Evolutionary conservation across 495 filamentous ascomycete genomes (phyloP).

Genomic region (Emericellopsis terricola): DNA sequence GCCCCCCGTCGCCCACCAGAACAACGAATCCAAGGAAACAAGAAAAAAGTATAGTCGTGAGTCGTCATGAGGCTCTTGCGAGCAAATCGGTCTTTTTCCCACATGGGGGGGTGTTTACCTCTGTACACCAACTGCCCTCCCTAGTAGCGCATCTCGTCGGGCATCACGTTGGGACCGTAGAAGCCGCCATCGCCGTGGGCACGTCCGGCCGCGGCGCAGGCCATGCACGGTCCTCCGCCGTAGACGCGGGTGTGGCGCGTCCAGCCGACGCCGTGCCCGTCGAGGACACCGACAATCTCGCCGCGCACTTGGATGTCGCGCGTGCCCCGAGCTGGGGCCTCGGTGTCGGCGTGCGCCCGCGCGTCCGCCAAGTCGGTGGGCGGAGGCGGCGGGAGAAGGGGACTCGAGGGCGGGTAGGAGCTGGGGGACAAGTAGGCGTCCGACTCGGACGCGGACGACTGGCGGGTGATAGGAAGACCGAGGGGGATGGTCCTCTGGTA

Average conservation of each 20-base stretch:
- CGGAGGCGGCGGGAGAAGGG: conserved; percentile 19
- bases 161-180: conserved; percentile 29
- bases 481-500: conserved; percentile 23
- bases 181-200: conserved; percentile 17
- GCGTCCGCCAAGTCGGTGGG: conserved; percentile 10
- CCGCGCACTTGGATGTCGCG: conserved; percentile 21
- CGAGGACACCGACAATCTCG: conserved; percentile 25
- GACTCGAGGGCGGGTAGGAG: conserved; percentile 24
- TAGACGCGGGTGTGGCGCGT: conserved; percentile 31
- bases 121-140: too few relatives aligned
- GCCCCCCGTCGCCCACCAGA: too few relatives aligned
- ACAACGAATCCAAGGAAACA: too few relatives aligned
- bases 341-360: conserved; percentile 11
- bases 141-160: conserved; percentile 27
- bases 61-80: too few relatives aligned
- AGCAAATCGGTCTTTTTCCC: too few relatives aligned
- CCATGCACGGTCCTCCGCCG: conserved; percentile 29
- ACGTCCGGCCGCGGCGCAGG: conserved; percentile 18
- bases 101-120: too few relatives aligned
- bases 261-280: conserved; percentile 26
- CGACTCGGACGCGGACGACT: conserved; percentile 5
- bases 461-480: conserved; percentile 11
- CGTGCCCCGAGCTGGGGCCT: too few relatives aligned
- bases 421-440: conserved; percentile 16
- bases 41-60: too few relatives aligned